A percentile compares a stretch with the other conserved stretches of the same genome.
These are phyloP conservation scores for Allodekkera sacchari DNA, from an alignment of 805 yeast species.

Conservation along the genomic window DNA sequence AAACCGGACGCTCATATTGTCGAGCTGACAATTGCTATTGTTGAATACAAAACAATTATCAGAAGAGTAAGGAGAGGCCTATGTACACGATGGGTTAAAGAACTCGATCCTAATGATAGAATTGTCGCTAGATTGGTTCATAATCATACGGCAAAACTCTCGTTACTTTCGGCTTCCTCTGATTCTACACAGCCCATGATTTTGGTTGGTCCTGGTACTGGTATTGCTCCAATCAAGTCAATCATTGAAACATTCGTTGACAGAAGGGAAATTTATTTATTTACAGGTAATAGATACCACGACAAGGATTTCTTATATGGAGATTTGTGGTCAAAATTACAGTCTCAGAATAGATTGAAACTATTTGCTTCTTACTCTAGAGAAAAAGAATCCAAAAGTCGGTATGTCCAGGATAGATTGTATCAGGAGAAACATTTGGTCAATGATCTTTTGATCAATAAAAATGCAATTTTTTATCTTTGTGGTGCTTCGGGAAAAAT, in stretches of 20 bases:
- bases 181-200: slow-evolving; percentile 39
- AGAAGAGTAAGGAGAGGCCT: slow-evolving; percentile 71
- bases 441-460: slow-evolving; percentile 41
- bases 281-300: slow-evolving; percentile 66
- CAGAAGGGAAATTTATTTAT: slow-evolving; percentile 37
- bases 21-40: slow-evolving; percentile 76
- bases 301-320: slow-evolving; percentile 64
- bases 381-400: slow-evolving; percentile 25
- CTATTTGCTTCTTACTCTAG: slow-evolving; percentile 43
- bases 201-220: slow-evolving; percentile 90
- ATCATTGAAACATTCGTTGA: slow-evolving; percentile 38
- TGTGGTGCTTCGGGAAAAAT: slow-evolving; percentile 94
- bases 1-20: slow-evolving; percentile 31
- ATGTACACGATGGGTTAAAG: slow-evolving; percentile 69
- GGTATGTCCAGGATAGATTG: slow-evolving; percentile 72
- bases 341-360: slow-evolving; percentile 26
- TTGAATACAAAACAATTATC: slow-evolving; percentile 77
- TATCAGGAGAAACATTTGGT: slow-evolving; percentile 42
- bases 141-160: slow-evolving; percentile 24
- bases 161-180: too few relatives aligned
- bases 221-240: slow-evolving; percentile 87
- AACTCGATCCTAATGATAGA: slow-evolving; percentile 37
- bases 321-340: slow-evolving; percentile 39
- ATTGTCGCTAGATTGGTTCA: slow-evolving; percentile 44
- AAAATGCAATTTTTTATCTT: slow-evolving; percentile 59